A percentile compares a stretch with the other conserved stretches of the same genome.
Evolutionary conservation across 75 land plant species (phyloP).

Genomic region (Picea sitchensis): DNA sequence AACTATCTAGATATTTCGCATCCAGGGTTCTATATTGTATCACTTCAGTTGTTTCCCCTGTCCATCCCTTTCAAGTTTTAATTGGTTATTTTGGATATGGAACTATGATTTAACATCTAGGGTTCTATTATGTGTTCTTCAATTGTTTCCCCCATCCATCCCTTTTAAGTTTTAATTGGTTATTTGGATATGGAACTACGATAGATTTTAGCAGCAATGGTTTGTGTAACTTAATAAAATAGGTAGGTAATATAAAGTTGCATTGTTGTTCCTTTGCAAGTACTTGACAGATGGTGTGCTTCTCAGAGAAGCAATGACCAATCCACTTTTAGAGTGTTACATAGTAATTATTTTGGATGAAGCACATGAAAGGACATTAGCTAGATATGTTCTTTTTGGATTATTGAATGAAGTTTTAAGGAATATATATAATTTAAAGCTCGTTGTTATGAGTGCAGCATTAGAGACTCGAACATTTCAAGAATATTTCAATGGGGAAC

Average conservation of each 20-base stretch:
- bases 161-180: too few species aligned
- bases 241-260: too few species aligned
- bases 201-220: too few species aligned
- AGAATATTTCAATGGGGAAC: slow-evolving; percentile 81
- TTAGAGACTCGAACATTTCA: slow-evolving; percentile 96
- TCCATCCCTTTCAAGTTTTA: too few species aligned
- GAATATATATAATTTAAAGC: slow-evolving; percentile 81
- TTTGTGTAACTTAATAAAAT: too few species aligned
- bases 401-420: slow-evolving; percentile 85
- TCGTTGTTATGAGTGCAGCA: slow-evolving; percentile 97
- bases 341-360: slow-evolving; percentile 94
- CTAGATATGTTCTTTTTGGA: slow-evolving; percentile 95
- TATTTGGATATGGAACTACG: too few species aligned
- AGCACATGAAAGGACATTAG: slow-evolving; percentile 95
- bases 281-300: slow-evolving; percentile 99
- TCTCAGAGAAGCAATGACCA: slow-evolving; percentile 95
- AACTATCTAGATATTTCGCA: not conserved
- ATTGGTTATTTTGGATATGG: too few species aligned
- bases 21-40: not conserved
- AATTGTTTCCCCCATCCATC: not conserved
- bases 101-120: not conserved
- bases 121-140: not conserved
- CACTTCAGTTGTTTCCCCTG: not conserved
- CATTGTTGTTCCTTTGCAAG: slow-evolving; percentile 14
- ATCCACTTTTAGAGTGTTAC: slow-evolving; percentile 88